phyloP scores from a whole-genome alignment of 495 filamentous ascomycete species.

The Beverwykella pulmonaria region DNA sequence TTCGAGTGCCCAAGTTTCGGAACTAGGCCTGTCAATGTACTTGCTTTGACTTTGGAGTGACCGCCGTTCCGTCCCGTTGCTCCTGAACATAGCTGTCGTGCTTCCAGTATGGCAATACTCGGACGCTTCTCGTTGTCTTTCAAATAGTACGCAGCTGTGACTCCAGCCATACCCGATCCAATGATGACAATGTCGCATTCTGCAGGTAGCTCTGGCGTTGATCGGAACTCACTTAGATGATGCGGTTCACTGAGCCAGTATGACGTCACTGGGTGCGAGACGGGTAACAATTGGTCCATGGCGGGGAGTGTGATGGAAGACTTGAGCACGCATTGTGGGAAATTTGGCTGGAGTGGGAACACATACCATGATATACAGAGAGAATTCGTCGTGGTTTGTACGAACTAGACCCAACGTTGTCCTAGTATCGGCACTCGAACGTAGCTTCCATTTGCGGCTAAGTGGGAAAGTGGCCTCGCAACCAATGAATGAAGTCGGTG shows the following conservation, averaged over 20 bases:
- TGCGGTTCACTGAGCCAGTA: conserved; percentile 73
- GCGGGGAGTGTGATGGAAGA: no score
- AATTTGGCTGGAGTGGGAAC: no score
- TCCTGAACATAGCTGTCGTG: conserved; percentile 58
- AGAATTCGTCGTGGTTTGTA: no score
- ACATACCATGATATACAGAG: no score
- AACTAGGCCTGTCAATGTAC: conserved; percentile 48
- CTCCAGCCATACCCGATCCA: conserved; percentile 71
- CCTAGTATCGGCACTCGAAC: no score
- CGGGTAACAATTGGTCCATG: conserved; percentile 29
- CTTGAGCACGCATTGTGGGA: no score
- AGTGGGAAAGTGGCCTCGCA: no score
- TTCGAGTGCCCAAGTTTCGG: background rate
- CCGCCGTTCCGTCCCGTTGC: conserved; percentile 66
- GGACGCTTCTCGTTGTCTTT: conserved; percentile 8
- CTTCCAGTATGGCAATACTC: conserved; percentile 59
- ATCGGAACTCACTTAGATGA: conserved; percentile 56
- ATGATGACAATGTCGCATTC: conserved; percentile 65
- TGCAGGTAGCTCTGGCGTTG: conserved; percentile 52
- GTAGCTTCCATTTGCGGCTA: no score
- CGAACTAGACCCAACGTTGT: no score
- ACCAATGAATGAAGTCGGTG: no score
- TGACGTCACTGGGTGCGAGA: conserved; percentile 60
- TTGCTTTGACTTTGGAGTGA: conserved; percentile 64
- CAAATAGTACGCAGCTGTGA: conserved; percentile 61